Percentiles rank a stretch among this genome's conserved stretches.
Evolutionary conservation across 2,329 filamentous ascomycete species (phyloP).

Genomic region (Leptographium flavum): DNA sequence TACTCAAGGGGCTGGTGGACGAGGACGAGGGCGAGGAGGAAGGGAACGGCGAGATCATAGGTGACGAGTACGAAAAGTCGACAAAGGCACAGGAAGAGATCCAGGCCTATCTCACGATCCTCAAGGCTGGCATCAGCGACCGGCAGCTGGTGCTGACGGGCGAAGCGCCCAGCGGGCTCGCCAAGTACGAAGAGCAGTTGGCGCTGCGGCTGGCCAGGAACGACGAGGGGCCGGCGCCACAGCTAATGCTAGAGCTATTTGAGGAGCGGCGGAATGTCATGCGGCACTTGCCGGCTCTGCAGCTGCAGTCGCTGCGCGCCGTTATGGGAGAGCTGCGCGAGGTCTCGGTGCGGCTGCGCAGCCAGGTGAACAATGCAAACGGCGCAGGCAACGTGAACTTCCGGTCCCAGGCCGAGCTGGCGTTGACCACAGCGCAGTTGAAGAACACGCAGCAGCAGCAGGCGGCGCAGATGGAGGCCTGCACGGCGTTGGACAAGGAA

Average conservation of each 20-base stretch:
- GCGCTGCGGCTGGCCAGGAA: constrained; percentile 46
- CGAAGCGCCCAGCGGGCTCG: constrained; percentile 52
- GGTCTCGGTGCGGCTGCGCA: constrained; percentile 41
- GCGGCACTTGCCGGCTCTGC: constrained; percentile 19
- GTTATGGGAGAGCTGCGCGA: constrained; percentile 56
- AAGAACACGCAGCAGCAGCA: constrained; percentile 41
- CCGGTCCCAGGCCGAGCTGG: constrained; percentile 47
- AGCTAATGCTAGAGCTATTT: constrained; percentile 40
- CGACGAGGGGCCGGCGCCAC: constrained; percentile 57
- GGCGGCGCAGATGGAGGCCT: constrained; percentile 34
- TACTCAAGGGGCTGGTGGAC: constrained; percentile 67
- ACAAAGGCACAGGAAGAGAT: constrained; percentile 80
- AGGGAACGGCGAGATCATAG: too few species aligned
- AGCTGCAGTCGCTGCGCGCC: constrained; percentile 52
- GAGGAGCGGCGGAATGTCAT: constrained; percentile 30
- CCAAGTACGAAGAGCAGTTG: constrained; percentile 55
- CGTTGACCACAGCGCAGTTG: constrained; percentile 50
- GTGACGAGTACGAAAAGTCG: constrained; percentile 81
- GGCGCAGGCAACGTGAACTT: constrained; percentile 35
- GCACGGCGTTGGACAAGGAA: constrained; percentile 46
- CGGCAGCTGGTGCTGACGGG: constrained; percentile 65
- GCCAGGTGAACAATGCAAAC: constrained; percentile 38
- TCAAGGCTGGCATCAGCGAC: constrained; percentile 66
- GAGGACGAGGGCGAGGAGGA: constrained; percentile 58
- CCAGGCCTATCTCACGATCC: constrained; percentile 68